These are phyloP conservation scores for Atkinsonella texensis DNA, from an alignment of 2,329 filamentous ascomycete genomes.

Conservation along the genomic window DNA sequence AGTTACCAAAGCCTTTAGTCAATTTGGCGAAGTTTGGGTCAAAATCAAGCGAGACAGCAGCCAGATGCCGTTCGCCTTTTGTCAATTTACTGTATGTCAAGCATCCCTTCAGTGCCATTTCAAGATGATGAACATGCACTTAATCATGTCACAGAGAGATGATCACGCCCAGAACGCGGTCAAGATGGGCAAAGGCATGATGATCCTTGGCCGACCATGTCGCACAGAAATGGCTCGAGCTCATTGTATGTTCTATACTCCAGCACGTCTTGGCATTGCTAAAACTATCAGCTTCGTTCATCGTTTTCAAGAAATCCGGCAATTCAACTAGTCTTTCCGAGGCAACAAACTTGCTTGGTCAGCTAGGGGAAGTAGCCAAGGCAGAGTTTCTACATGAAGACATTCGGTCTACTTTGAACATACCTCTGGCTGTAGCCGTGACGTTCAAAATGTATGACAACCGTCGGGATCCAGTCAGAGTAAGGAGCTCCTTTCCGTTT, in stretches of 20 bases:
- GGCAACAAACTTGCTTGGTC: slow-evolving; percentile 28
- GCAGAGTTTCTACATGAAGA: slow-evolving; percentile 23
- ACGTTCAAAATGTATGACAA: slow-evolving; percentile 40
- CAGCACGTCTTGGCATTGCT: slow-evolving; percentile 8
- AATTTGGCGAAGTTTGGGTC: slow-evolving; percentile 45
- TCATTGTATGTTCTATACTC: slow-evolving; percentile 40
- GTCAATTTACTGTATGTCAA: slow-evolving; percentile 45
- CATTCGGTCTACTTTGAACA: slow-evolving; percentile 20
- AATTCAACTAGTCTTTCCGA: slow-evolving; percentile 28
- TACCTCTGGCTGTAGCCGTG: slow-evolving; percentile 31
- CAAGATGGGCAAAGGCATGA: slow-evolving; percentile 29
- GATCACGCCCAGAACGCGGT: slow-evolving; percentile 38
- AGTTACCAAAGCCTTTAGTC: slow-evolving; percentile 39
- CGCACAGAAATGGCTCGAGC: slow-evolving; percentile 49
- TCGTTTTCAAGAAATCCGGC: slow-evolving; percentile 29
- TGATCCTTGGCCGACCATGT: slow-evolving; percentile 44
- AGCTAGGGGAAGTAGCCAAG: slow-evolving; percentile 32
- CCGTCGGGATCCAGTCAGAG: slow-evolving; percentile 34
- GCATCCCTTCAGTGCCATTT: not conserved
- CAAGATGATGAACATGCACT: not conserved
- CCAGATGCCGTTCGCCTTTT: slow-evolving; percentile 53
- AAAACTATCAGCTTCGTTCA: slow-evolving; percentile 32
- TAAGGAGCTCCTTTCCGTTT: slow-evolving; percentile 19
- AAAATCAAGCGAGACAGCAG: slow-evolving; percentile 48
- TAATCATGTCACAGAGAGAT: slow-evolving; percentile 26